Percentiles rank a stretch among this genome's conserved stretches.
These are phyloP conservation scores for Malassezia arunalokei DNA, from an alignment of 1,284 basidiomycete genomes.

Conservation along the genomic window DNA sequence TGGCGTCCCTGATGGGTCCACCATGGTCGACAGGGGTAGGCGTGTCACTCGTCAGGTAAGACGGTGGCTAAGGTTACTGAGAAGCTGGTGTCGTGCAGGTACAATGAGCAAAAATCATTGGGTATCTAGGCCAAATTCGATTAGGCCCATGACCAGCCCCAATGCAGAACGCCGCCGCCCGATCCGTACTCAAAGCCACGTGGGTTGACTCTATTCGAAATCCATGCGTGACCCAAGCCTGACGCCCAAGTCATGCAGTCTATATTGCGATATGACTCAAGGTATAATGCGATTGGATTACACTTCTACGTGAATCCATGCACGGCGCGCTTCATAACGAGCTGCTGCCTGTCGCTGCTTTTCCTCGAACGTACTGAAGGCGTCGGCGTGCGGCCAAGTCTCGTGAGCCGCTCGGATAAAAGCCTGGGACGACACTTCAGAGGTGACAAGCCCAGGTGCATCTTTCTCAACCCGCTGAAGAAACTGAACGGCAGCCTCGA, in stretches of 20 bases:
- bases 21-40: neutral
- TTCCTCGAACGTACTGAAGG: slow-evolving; percentile 31
- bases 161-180: too few relatives aligned
- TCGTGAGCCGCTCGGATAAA: slow-evolving; percentile 34
- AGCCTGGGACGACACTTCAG: slow-evolving; percentile 18
- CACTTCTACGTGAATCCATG: neutral
- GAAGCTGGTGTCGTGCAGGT: too few relatives aligned
- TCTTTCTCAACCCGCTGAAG: neutral
- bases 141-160: too few relatives aligned
- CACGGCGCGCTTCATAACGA: neutral
- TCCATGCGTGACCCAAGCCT: too few relatives aligned
- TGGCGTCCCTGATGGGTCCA: neutral
- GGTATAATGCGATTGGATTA: neutral
- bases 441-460: slow-evolving; percentile 11
- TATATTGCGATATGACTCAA: too few relatives aligned
- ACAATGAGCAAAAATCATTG: too few relatives aligned
- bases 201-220: too few relatives aligned
- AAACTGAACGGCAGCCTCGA: slow-evolving; percentile 1
- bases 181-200: too few relatives aligned
- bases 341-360: neutral
- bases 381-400: slow-evolving; percentile 46
- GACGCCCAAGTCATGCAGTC: too few relatives aligned
- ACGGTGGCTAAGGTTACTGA: too few relatives aligned
- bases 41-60: too few relatives aligned
- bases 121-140: too few relatives aligned